These are phyloP conservation scores for Termitomyces sp. DNA, from an alignment of 768 basidiomycete genomes.

Conservation along the genomic window DNA sequence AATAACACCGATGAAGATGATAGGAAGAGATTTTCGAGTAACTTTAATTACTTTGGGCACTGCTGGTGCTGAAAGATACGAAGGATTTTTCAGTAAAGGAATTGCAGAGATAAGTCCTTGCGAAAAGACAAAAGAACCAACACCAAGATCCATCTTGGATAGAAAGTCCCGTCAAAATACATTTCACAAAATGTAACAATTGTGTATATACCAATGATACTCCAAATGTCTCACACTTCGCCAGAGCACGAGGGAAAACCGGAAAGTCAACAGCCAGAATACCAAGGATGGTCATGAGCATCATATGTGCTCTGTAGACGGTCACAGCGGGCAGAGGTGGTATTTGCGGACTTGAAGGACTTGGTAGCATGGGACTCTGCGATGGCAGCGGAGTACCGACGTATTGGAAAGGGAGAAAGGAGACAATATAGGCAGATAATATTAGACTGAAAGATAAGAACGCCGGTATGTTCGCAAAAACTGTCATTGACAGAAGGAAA, in stretches of 20 bases:
- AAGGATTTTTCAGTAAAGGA: conserved; percentile 63
- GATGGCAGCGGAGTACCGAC: conserved; percentile 51
- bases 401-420: conserved; percentile 36
- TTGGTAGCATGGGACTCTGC: conserved; percentile 4
- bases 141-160: conserved; percentile 92
- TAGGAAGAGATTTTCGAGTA: conserved; percentile 55
- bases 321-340: conserved; percentile 71
- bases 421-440: conserved; percentile 36
- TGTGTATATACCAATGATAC: conserved; percentile 72
- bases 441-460: conserved; percentile 45
- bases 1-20: conserved; percentile 68
- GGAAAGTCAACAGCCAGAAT: conserved; percentile 97
- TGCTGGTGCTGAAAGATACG: conserved; percentile 42
- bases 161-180: conserved; percentile 1
- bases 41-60: conserved; percentile 44
- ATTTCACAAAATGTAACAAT: conserved; percentile 1
- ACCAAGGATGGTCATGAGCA: conserved; percentile 83
- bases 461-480: conserved; percentile 56
- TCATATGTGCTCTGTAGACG: conserved; percentile 90
- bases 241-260: conserved; percentile 81
- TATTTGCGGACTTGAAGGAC: conserved; percentile 17
- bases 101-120: conserved; percentile 90
- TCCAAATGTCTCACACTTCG: conserved; percentile 92
- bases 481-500: conserved; percentile 75
- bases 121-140: conserved; percentile 96